A percentile compares a stretch with the other conserved stretches of the same genome.
These are phyloP conservation scores for Tetrahymena elliotti DNA, from an alignment of 73 alveolate species.

Conservation along the genomic window DNA sequence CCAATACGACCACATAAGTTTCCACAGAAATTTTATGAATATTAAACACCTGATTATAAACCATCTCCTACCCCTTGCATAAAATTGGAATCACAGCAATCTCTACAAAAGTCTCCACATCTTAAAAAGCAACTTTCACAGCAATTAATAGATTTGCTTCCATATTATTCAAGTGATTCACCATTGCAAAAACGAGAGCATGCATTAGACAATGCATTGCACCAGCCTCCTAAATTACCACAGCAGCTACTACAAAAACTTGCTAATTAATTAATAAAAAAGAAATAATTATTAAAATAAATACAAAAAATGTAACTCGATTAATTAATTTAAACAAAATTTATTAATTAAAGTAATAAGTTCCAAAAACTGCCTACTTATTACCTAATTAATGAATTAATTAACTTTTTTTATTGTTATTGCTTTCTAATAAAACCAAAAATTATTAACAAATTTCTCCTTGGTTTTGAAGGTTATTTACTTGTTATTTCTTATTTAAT, in stretches of 20 bases:
- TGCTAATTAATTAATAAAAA: not conserved
- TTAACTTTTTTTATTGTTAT: too few relatives aligned
- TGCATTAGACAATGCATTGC: not conserved
- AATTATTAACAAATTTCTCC: too few relatives aligned
- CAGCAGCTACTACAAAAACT: not conserved
- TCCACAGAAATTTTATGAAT: not conserved
- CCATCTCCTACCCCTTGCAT: not conserved
- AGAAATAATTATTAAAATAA: too few relatives aligned
- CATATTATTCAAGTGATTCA: not conserved
- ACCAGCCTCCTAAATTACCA: not conserved
- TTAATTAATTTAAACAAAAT: not conserved
- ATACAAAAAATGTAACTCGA: not conserved
- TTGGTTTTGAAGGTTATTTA: too few relatives aligned
- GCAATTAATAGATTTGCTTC: not conserved
- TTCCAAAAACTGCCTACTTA: too few relatives aligned
- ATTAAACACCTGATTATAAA: not conserved
- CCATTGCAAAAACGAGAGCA: not conserved
- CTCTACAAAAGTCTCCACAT: not conserved
- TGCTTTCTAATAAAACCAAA: too few relatives aligned
- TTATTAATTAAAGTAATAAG: not conserved
- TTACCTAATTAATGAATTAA: too few relatives aligned
- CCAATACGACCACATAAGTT: not conserved
- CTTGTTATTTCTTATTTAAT: too few relatives aligned
- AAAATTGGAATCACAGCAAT: not conserved
- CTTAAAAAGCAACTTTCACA: not conserved